Evolutionary conservation across 2,329 filamentous ascomycete genomes (phyloP), one percentile per base, ranked within the genome.

Genomic region (Xylaria sp.): DNA sequence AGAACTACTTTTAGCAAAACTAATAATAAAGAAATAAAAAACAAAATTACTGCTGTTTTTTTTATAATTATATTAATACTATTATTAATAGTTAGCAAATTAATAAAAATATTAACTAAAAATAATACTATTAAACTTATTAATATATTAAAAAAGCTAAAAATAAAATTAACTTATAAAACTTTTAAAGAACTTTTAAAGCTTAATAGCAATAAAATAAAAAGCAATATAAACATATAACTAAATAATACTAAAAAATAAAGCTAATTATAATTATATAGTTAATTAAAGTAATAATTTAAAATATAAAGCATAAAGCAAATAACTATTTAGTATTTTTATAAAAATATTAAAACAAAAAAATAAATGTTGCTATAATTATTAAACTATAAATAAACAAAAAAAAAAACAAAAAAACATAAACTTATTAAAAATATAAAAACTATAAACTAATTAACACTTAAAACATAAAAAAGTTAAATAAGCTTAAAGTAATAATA

Each of bases 361-460:
- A 61, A 55, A 61, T 55, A 36, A 47, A 61, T 27, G 11, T 61
- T n/a, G 25, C 42, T 20, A 60, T 65, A 59, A 7, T 59, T 53
- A 59, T 65, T 13, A 60, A 65, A 45, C 17, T 58, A 39, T 64
- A 64, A 59, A 63, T 56, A 3, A 49, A 63, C 42, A 63, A 49
- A 50, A 36, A 27, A 57, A 27, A 6, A 31, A 58, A 51, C 11
- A 60, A 27, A 51, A 53, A 51, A 58, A 63, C 13, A 31, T 63
- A 57, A 60, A 65, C 1, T 4, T 53, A 54, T 55, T 44, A 38
- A 53, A 38, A 44, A 25, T 55, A 55, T 60, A 36, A 45, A 33
- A 47, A 51, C 5, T 65, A 59, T 49, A 47, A 17, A 4, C 11
- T 50, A 25, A 0, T 55, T 47, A 36, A 62, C 38, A 54, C 25